Base-by-base conservation (phyloP, 306 rosid genomes). In the Malus sylvestris region DNA sequence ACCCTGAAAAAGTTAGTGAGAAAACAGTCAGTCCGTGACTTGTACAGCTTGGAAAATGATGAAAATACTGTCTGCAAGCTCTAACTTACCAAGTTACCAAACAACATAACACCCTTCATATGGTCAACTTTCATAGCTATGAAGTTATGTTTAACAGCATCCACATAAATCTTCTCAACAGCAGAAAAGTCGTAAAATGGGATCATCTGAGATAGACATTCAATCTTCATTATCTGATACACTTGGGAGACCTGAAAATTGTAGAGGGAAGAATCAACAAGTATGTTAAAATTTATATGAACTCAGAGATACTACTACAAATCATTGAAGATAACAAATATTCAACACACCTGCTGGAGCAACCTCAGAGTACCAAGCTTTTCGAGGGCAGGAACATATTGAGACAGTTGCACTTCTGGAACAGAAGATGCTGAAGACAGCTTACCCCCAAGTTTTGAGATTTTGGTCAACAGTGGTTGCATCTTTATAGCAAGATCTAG, bases 71-170 rank as follows among this genome's bases (percentile, higher is more conserved):
- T 25, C 32, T 49, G 25, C 4, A n/a, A 63, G 33, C 35, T 22
- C 12, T 11, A 60, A 76, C 84, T 78, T 87, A 87, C 91, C 83
- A 55, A 15, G 58, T 73, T 87, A 49, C 83, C 87, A 81, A 85
- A 87, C 53, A 67, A 25, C 71, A 96, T 91, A 33, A 86, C 89
- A 81, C 80, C 91, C 80, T 82, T 91, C 89, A 81, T 89, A 85
- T 96, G 93, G 73, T 96, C 99, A 13, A 96, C 90, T 86, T 89
- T 96, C 98, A 93, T 88, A 4, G 93, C 90, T 30, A 96, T 83
- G 75, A 92, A 96, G 30, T 91, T 87, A 73, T 91, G 92, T 83
- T 96, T 96, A 70, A 88, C 97, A 68, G 99, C 99, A 83, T 96
- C 99, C 69, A 92, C 99, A 27, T 93, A 87, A 52, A 96, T 87